These are phyloP conservation scores for Ophiostoma montium DNA, from an alignment of 2,329 filamentous ascomycete species.

Conservation along the genomic window DNA sequence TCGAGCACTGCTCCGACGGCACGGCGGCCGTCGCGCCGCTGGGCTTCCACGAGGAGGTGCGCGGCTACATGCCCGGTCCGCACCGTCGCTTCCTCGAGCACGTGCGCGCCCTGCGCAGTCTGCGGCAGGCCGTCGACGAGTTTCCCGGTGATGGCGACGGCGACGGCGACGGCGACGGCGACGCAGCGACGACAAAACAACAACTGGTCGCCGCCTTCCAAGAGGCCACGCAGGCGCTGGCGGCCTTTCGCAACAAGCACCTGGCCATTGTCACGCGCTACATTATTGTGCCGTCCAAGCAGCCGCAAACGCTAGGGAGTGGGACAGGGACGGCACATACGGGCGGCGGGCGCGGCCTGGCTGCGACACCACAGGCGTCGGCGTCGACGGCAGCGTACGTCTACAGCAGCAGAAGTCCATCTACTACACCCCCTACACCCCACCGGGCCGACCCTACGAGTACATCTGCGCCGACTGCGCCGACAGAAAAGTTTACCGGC, in stretches of 20 bases:
- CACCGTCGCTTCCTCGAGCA: constrained; percentile 57
- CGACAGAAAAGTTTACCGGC: constrained; percentile 44
- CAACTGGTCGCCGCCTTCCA: constrained; percentile 41
- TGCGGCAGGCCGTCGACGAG: neutral
- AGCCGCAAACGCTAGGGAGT: too few species aligned
- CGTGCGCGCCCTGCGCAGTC: neutral
- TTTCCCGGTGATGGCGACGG: too few species aligned
- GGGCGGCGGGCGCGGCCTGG: neutral
- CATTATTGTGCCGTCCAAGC: constrained; percentile 71
- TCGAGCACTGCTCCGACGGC: constrained; percentile 51
- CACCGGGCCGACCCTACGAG: too few species aligned
- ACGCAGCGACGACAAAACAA: too few species aligned
- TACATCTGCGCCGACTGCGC: neutral
- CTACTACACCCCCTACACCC: too few species aligned
- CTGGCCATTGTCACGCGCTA: constrained; percentile 93
- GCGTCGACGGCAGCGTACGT: constrained; percentile 18
- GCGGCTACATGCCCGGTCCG: constrained; percentile 86
- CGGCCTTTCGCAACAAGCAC: constrained; percentile 71
- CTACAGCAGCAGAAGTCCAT: neutral
- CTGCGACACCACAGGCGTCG: constrained; percentile 39
- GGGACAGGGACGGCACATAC: too few species aligned
- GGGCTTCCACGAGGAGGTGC: constrained; percentile 59
- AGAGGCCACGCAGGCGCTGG: constrained; percentile 53
- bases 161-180: too few species aligned
- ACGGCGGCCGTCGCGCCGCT: constrained; percentile 12